Conservation (phyloP, 2,329 filamentous ascomycete species). For the Drechslera avenae region DNA sequence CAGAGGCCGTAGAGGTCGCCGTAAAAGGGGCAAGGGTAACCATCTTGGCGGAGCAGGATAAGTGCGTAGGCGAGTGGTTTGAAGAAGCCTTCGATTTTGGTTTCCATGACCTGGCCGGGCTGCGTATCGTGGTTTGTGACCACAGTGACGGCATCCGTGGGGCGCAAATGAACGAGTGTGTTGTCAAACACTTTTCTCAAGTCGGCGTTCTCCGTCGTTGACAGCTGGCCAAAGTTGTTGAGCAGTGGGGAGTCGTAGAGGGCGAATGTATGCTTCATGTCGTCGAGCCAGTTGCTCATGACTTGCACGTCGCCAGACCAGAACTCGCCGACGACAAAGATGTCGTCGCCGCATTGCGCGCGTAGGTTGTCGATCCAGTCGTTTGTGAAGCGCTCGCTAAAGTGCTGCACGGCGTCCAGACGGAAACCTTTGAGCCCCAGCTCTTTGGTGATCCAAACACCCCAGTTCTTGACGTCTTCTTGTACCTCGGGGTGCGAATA, state of each 20-base stretch:
- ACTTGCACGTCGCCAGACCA: conserved; percentile 65
- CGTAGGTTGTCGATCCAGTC: conserved; percentile 66
- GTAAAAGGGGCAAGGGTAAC: conserved; percentile 72
- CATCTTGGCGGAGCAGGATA: conserved; percentile 68
- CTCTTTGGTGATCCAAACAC: conserved; percentile 67
- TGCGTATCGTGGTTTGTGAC: conserved; percentile 76
- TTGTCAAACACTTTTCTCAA: conserved; percentile 67
- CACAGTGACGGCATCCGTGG: conserved; percentile 66
- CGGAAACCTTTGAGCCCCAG: conserved; percentile 69
- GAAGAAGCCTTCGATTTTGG: conserved; percentile 68
- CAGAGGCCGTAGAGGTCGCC: conserved; percentile 70
- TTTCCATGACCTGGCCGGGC: conserved; percentile 66
- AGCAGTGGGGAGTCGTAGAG: conserved; percentile 73
- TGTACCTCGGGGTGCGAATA: conserved; percentile 64
- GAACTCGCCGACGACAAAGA: conserved; percentile 73
- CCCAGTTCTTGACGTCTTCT: conserved; percentile 68
- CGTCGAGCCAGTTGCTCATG: conserved; percentile 63
- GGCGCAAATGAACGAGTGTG: conserved; percentile 61
- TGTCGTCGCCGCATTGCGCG: conserved; percentile 54
- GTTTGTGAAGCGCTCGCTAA: conserved; percentile 68
- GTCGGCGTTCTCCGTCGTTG: conserved; percentile 62
- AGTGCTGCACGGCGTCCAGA: conserved; percentile 76
- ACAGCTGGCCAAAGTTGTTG: conserved; percentile 68
- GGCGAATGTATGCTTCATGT: conserved; percentile 59
- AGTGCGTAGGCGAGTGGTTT: conserved; percentile 74